Percentiles rank a stretch among this genome's conserved stretches.
Conservation (phyloP, 768 basidiomycete genomes). For the Guyanaporus albipodus region DNA sequence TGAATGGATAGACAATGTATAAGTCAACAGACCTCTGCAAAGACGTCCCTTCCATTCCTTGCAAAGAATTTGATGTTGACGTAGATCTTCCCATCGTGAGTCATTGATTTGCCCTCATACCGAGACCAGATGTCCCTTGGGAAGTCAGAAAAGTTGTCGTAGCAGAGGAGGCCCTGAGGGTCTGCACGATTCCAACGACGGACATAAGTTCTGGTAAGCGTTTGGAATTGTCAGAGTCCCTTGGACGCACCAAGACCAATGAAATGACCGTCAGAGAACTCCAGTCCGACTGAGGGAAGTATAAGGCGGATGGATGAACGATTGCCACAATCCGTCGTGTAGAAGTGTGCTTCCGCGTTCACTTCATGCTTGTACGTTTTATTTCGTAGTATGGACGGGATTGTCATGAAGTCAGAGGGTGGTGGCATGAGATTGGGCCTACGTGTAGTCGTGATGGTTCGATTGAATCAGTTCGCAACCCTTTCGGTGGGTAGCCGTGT, state of each 20-base stretch:
- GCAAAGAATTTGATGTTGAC: neutral
- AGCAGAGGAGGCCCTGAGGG: neutral
- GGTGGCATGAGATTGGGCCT: too few relatives aligned
- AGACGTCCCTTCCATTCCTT: neutral
- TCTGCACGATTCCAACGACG: neutral
- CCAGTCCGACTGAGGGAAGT: neutral
- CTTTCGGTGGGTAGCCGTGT: too few relatives aligned
- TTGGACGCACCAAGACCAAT: neutral
- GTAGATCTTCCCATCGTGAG: too few relatives aligned
- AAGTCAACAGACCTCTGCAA: neutral
- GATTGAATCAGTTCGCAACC: too few relatives aligned
- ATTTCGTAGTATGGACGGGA: neutral
- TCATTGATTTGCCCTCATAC: neutral
- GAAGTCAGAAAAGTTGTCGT: neutral
- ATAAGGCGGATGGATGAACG: neutral
- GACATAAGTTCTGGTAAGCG: neutral
- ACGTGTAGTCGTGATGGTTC: too few relatives aligned
- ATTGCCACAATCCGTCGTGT: neutral
- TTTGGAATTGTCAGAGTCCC: neutral
- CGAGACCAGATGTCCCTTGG: neutral
- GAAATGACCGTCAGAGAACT: neutral
- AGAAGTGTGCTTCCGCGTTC: neutral
- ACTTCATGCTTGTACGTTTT: neutral
- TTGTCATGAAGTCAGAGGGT: too few relatives aligned
- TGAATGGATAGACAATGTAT: neutral